These are phyloP conservation scores for Cytidiella melzeri DNA, from an alignment of 768 basidiomycete species.

Conservation along the genomic window DNA sequence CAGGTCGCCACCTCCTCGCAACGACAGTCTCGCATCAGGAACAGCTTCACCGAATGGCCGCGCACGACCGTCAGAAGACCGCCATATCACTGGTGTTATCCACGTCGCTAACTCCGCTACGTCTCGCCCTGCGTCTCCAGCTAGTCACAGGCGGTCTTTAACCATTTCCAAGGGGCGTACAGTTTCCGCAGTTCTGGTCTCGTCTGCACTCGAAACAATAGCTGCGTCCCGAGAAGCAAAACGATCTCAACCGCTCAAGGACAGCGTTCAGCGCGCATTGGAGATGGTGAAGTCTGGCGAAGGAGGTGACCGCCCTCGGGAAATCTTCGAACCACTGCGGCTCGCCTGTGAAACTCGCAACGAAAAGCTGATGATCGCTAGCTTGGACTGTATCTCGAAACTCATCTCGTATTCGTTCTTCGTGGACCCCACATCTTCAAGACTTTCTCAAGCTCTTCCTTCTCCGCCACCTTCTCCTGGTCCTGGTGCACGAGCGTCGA, in stretches of 20 bases:
- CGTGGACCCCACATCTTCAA: slow-evolving; percentile 50
- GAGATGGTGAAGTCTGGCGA: slow-evolving; percentile 74
- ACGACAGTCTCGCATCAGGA: slow-evolving; percentile 18
- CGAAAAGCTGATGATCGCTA: slow-evolving; percentile 93
- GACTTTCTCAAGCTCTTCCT: slow-evolving; percentile 33
- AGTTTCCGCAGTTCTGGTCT: slow-evolving; percentile 75
- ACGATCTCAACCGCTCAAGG: slow-evolving; percentile 72
- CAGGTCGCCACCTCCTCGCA: slow-evolving; percentile 17
- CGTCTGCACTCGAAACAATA: slow-evolving; percentile 82
- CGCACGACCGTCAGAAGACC: slow-evolving; percentile 10
- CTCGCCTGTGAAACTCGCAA: slow-evolving; percentile 93
- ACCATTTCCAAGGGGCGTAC: slow-evolving; percentile 52
- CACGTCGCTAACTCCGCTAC: slow-evolving; percentile 9
- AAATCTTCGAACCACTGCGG: slow-evolving; percentile 93
- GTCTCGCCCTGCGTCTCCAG: slow-evolving; percentile 17
- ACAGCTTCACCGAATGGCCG: slow-evolving; percentile 10
- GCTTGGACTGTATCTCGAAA: slow-evolving; percentile 96
- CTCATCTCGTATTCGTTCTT: slow-evolving; percentile 98
- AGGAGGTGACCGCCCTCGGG: slow-evolving; percentile 71
- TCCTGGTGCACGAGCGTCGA: slow-evolving; percentile 24
- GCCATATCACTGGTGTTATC: slow-evolving; percentile 14
- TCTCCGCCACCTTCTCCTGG: slow-evolving; percentile 78
- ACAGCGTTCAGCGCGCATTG: slow-evolving; percentile 74
- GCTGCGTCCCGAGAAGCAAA: slow-evolving; percentile 85
- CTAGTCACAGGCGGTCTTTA: slow-evolving; percentile 29